Conservation (phyloP, 345 rosid genomes). For the Kernera saxatilis region DNA sequence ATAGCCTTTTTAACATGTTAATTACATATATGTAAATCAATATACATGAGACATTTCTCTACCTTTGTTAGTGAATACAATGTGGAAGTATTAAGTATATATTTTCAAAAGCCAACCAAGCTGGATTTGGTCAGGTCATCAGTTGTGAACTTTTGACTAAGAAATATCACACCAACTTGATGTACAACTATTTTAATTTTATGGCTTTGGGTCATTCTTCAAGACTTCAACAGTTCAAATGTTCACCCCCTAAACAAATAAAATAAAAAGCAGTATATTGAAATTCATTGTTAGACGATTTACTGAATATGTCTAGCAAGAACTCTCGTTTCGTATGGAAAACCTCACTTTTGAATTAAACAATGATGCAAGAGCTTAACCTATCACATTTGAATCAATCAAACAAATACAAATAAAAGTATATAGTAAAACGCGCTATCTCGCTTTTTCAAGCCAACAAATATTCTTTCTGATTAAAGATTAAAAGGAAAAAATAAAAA, state of each 20-base stretch:
- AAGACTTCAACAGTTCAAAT: neutral
- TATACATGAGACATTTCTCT: neutral
- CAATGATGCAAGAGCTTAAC: neutral
- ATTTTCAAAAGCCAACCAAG: neutral
- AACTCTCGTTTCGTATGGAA: neutral
- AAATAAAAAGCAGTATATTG: neutral
- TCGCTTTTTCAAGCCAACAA: slow-evolving; percentile 13
- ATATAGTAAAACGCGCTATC: slow-evolving; percentile 1
- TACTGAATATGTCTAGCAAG: neutral
- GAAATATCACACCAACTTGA: slow-evolving; percentile 13
- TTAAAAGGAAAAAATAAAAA: neutral
- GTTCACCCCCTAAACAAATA: neutral
- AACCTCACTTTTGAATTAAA: neutral
- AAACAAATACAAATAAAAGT: neutral
- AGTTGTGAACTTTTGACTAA: neutral
- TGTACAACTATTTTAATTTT: neutral
- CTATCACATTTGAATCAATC: neutral
- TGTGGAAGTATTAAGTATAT: neutral
- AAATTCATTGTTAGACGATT: neutral
- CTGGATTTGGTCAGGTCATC: slow-evolving; percentile 26
- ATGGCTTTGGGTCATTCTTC: neutral
- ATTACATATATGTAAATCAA: too few species aligned
- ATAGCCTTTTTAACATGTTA: too few species aligned
- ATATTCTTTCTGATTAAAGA: slow-evolving; percentile 9
- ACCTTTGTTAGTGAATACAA: neutral